Conservation (phyloP, 2,329 filamentous ascomycete genomes). For the Parastagonospora nodorum region DNA sequence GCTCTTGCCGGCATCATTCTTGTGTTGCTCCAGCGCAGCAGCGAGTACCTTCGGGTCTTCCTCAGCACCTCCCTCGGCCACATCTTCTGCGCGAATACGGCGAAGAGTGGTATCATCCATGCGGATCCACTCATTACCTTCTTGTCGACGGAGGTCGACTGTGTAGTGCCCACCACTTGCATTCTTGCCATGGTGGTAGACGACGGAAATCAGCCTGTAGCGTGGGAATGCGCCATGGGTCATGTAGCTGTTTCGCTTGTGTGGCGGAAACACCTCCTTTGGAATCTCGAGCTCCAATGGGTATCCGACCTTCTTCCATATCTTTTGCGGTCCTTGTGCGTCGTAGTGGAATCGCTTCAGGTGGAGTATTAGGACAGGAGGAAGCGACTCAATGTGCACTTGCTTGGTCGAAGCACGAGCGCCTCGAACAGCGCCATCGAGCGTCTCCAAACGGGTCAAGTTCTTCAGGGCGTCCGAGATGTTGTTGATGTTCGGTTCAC, state of each 20-base stretch:
- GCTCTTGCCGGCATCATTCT: slow-evolving; percentile 58
- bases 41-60: slow-evolving; percentile 74
- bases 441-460: slow-evolving; percentile 79
- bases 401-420: slow-evolving; percentile 86
- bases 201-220: slow-evolving; percentile 85
- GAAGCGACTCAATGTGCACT: slow-evolving; percentile 88
- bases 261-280: slow-evolving; percentile 81
- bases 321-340: slow-evolving; percentile 87
- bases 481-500: slow-evolving; percentile 81
- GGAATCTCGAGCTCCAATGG: slow-evolving; percentile 94
- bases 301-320: slow-evolving; percentile 98
- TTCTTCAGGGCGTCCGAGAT: slow-evolving; percentile 89
- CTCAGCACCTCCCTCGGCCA: slow-evolving; percentile 82
- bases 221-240: slow-evolving; percentile 74
- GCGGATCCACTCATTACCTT: slow-evolving; percentile 93
- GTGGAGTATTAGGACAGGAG: slow-evolving; percentile 90
- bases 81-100: slow-evolving; percentile 83
- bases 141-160: slow-evolving; percentile 92
- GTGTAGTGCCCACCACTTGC: slow-evolving; percentile 97
- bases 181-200: slow-evolving; percentile 98
- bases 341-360: slow-evolving; percentile 98
- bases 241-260: slow-evolving; percentile 69
- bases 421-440: slow-evolving; percentile 81
- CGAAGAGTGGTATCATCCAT: slow-evolving; percentile 92
- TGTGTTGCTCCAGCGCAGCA: slow-evolving; percentile 69